phyloP scores from a whole-genome alignment of 495 filamentous ascomycete species.

The Penicillium nucicola region DNA sequence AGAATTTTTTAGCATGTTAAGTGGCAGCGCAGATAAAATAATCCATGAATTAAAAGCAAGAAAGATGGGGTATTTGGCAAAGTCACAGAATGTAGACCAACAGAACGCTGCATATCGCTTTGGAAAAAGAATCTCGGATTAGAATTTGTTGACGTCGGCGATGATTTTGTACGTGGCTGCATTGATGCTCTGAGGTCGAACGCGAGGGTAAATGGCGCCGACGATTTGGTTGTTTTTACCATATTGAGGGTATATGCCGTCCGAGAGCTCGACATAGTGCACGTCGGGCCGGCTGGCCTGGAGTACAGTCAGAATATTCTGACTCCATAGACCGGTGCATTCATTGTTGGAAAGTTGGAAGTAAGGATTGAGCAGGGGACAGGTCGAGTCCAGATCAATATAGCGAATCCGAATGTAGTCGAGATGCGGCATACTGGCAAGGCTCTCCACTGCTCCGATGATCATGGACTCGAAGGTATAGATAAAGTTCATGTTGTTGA shows the following conservation, averaged over 20 bases:
- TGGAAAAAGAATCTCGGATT: conserved; percentile 15
- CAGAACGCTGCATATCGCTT: not conserved
- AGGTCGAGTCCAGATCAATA: conserved; percentile 61
- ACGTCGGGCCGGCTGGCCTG: conserved; percentile 50
- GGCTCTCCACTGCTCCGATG: conserved; percentile 53
- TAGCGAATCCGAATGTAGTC: conserved; percentile 64
- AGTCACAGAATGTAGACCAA: not conserved
- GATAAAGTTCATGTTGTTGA: conserved; percentile 67
- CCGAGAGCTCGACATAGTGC: conserved; percentile 54
- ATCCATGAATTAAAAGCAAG: not conserved
- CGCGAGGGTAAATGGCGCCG: conserved; percentile 28
- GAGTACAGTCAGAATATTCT: conserved; percentile 56
- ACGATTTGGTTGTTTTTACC: conserved; percentile 28
- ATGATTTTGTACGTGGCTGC: conserved; percentile 32
- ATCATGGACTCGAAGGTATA: conserved; percentile 62
- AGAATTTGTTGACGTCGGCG: conserved; percentile 23
- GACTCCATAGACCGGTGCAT: conserved; percentile 68
- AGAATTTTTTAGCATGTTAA: too few species aligned
- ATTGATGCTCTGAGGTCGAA: conserved; percentile 31
- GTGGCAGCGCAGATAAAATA: not conserved
- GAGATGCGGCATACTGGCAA: conserved; percentile 51
- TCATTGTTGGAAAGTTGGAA: conserved; percentile 56
- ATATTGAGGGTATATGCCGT: conserved; percentile 45
- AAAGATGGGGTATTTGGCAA: conserved; percentile 7
- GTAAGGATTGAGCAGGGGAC: conserved; percentile 58